phyloP scores from a whole-genome alignment of 352 stramenopile genomes.

The Phytophthora megakarya region DNA sequence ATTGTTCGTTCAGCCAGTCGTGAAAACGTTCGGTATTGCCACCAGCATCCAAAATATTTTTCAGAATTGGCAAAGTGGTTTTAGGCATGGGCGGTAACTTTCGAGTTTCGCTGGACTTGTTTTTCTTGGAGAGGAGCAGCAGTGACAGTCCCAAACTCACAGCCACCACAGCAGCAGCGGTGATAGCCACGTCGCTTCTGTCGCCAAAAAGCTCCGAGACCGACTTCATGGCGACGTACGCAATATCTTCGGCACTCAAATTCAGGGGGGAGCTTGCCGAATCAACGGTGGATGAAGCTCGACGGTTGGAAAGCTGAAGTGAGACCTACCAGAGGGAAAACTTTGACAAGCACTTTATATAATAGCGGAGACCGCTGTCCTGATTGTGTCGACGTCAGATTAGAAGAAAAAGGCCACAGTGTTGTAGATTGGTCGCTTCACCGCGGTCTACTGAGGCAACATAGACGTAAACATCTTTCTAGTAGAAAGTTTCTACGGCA shows the following conservation, averaged over 20 bases:
- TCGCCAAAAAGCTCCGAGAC: not conserved
- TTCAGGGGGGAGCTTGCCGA: not conserved
- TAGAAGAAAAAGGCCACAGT: not conserved
- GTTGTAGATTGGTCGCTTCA: not conserved
- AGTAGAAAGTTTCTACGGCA: too few relatives aligned
- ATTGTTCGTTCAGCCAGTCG: slow-evolving; percentile 44
- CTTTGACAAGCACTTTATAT: not conserved
- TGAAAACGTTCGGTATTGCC: slow-evolving; percentile 34
- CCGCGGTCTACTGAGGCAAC: not conserved
- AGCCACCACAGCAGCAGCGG: not conserved
- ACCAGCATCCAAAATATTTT: slow-evolving; percentile 28
- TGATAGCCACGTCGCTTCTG: not conserved
- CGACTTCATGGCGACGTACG: not conserved
- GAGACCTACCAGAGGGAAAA: not conserved
- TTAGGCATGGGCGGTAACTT: slow-evolving; percentile 16
- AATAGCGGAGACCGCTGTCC: not conserved
- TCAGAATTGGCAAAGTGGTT: slow-evolving; percentile 32
- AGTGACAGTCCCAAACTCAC: slow-evolving; percentile 25
- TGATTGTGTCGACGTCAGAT: not conserved
- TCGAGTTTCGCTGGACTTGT: slow-evolving; percentile 9
- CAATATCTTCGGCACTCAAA: not conserved
- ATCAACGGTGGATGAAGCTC: not conserved
- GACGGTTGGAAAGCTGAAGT: not conserved
- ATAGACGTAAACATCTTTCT: too few relatives aligned
- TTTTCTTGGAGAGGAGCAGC: slow-evolving; percentile 3